Base-by-base conservation (phyloP, 1,284 basidiomycete species). In the Chondrostereum purpureum region DNA sequence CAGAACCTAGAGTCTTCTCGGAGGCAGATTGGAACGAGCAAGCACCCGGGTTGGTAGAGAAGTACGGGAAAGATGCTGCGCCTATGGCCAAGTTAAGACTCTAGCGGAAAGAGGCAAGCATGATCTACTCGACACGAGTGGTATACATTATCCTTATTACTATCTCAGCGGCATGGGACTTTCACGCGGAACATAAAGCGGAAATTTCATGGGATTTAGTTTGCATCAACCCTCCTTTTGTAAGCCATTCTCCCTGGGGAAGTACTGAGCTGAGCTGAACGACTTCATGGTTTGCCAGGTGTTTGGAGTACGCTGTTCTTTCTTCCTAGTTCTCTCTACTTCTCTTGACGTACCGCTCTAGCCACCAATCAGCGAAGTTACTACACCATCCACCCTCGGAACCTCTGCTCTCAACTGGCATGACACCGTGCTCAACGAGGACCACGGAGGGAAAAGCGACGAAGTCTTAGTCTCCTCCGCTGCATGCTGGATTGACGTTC, bases 401-500 rank as follows among this genome's bases (percentile, higher is more conserved):
- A 55, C 54, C 2, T 63, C 65, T 5, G 42, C 53, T 1, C 39
- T 42, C 5, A 47, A 56, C 17, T 54, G 60, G 50, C 61, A 58
- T 52, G 45, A 54, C 11, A 47, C 49, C 13, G 48, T 64, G n/a
- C 45, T 55, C 14, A 44, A 27, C 14, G 37, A 22, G 6, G 46
- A 49, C 19, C 42, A 44, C 8, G 53, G 51, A 14, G 46, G 52
- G 5, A 48, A 43, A 34, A 22, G 51, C 14, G 39, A 43, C 2
- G 46, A 53, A 23, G 39, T 39, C 0, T 35, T 58, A 1, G 49
- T 46, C 1, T 27, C 42, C 6, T 35, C 43, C 14, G 49, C 47
- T 5, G 60, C 42, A 11, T 46, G 33, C 17, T 79, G 67, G 62
- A 65, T 80, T 41, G 79, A 85, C 53, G 80, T 83, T 2, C 68